These are phyloP conservation scores for Lipomyces japonicus DNA, from an alignment of 805 yeast species.

Conservation along the genomic window DNA sequence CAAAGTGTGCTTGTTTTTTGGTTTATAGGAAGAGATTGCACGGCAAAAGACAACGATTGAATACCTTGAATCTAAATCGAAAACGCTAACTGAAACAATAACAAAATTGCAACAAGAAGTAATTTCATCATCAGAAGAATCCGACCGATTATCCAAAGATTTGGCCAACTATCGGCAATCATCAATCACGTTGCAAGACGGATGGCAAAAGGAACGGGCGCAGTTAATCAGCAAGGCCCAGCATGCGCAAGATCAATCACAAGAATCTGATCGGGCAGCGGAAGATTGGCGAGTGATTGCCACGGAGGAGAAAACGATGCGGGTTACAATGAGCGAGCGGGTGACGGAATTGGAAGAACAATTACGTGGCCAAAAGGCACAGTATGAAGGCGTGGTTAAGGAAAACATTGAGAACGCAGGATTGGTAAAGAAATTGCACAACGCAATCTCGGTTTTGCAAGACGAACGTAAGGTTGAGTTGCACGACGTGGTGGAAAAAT, in stretches of 20 bases:
- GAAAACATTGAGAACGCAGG: constrained; percentile 14
- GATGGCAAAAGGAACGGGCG: constrained; percentile 31
- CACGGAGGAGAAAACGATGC: constrained; percentile 37
- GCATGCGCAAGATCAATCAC: constrained; percentile 26
- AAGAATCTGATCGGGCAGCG: constrained; percentile 25
- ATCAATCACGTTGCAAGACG: constrained; percentile 28
- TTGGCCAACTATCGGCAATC: constrained; percentile 30
- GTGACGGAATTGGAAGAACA: constrained; percentile 37
- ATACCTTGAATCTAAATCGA: constrained; percentile 36
- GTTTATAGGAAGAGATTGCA: constrained; percentile 26
- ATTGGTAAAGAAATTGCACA: constrained; percentile 36
- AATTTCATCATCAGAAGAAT: constrained; percentile 33
- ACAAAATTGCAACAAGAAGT: constrained; percentile 42
- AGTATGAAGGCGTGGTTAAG: constrained; percentile 3
- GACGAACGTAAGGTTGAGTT: constrained; percentile 30
- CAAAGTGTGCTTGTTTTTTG: too few species aligned
- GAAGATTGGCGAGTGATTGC: constrained; percentile 38
- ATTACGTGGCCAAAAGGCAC: constrained; percentile 29
- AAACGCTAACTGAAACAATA: constrained; percentile 38
- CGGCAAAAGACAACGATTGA: constrained; percentile 32
- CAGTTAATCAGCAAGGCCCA: constrained; percentile 13
- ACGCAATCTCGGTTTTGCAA: constrained; percentile 33
- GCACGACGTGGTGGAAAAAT: constrained; percentile 38
- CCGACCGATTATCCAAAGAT: constrained; percentile 33
- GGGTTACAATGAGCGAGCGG: constrained; percentile 21